Evolutionary conservation across 2,329 filamentous ascomycete genomes (phyloP).

Genomic region (Orbilia blumenaviensis): DNA sequence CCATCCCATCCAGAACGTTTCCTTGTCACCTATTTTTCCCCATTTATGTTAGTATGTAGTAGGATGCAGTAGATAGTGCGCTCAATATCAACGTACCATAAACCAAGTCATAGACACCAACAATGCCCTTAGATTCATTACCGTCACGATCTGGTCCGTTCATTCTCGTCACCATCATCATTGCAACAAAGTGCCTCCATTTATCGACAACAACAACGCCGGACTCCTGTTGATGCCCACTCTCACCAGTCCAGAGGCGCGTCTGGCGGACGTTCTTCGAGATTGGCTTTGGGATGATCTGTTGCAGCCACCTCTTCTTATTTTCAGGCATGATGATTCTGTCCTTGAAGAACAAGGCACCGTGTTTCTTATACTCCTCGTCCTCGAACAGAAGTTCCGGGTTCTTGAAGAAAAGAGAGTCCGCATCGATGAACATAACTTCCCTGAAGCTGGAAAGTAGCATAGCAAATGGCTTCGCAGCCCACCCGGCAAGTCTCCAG

Average conservation of each 20-base stretch:
- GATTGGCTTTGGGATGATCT: constrained; percentile 63
- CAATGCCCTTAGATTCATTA: constrained; percentile 59
- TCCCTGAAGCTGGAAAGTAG: constrained; percentile 64
- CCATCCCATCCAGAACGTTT: constrained; percentile 66
- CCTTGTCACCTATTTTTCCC: constrained; percentile 63
- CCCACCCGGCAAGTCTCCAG: constrained; percentile 64
- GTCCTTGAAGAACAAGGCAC: constrained; percentile 65
- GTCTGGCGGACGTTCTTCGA: constrained; percentile 61
- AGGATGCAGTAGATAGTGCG: not conserved
- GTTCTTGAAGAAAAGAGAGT: constrained; percentile 63
- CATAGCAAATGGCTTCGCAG: constrained; percentile 64
- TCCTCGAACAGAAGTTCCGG: constrained; percentile 63
- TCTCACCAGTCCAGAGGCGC: constrained; percentile 61
- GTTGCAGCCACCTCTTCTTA: constrained; percentile 61
- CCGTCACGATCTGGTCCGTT: constrained; percentile 64
- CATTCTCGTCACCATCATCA: constrained; percentile 62
- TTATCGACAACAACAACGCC: constrained; percentile 65
- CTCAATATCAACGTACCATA: constrained; percentile 59
- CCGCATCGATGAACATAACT: constrained; percentile 64
- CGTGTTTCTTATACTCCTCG: constrained; percentile 62
- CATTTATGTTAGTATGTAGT: not conserved
- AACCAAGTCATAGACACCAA: constrained; percentile 64
- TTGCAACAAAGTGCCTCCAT: constrained; percentile 63
- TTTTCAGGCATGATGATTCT: constrained; percentile 62
- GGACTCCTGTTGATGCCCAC: constrained; percentile 63